Evolutionary conservation across 345 rosid genomes (phyloP), one percentile per base, ranked within the genome.

Genomic region (Hypericum androsaemum): DNA sequence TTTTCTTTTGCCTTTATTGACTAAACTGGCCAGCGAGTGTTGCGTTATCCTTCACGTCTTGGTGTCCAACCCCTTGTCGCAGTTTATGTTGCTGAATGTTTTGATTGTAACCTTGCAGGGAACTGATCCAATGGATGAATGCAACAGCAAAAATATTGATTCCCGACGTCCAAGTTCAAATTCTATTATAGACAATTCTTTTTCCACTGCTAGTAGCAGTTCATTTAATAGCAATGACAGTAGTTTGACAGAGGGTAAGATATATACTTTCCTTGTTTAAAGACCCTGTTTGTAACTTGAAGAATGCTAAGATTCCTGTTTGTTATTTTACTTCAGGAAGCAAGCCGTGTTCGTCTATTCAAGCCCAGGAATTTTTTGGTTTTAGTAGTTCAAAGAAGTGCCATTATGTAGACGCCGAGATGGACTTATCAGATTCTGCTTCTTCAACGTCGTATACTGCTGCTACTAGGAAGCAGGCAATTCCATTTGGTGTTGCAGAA

Each of bases 401-500:
- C 39, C 58, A 40, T 40, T 52, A 56, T 22, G 43, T 61, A 50
- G 85, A 89, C 54, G 67, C 66, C 52, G 83, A 90, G 39, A 47
- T 54, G 39, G 88, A 71, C 54, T 54, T 84, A 54, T 77, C 80
- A 39, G 86, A 81, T 68, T 79, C 94, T 1, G 88, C 94, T 44
- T 84, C 96, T 52, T 83, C 82, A 36, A 55, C 74, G 49, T 69
- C 77, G 7, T 43, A 62, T 11, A 67, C 67, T 56, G 64, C 71
- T 6, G 6, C 62, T 57, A 67, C 64, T 9, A 71, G 59, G 61
- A 67, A 58, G 53, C 56, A 53, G 47, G 53, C 67, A 8, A 50
- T 47, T 42, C 35, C 53, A 17, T 28, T 44, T 5, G 3, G 51
- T 28, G 45, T 41, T 41, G 50, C 71, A 22, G 64, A 62, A 54